Base-by-base conservation (phyloP, 495 filamentous ascomycete genomes). In the Pseudomonodictys pantanalensis region DNA sequence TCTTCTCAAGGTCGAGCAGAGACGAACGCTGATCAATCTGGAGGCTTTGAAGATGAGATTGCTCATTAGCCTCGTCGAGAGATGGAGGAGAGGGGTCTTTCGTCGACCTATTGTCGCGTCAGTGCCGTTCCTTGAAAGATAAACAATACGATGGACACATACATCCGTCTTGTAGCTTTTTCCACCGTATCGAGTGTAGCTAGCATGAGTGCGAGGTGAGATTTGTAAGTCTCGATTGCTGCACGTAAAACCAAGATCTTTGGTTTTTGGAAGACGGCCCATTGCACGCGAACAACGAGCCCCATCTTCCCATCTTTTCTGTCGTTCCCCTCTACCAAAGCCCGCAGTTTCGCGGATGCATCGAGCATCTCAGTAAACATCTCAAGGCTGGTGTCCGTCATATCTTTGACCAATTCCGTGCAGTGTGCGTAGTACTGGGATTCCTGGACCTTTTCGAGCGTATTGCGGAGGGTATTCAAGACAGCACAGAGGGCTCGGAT, bases 301-400 rank as follows among this genome's bases (percentile, higher is more conserved):
- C 45, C 32, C n/a, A 56, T 30, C 33, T 62, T 62, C 10, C 50
- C 50, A 11, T 53, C 50, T 35, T 53, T 53, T 18, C 33, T 25
- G 39, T 52, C 56, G n/a, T 52, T 52, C 24, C 51, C 42, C 33
- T 51, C 56, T 11, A 45, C 18, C 24, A 62, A 42, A 33, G 25
- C 30, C 20, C 23, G 22, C 7, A 62, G 20, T 20, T 25, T 45
- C 5, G 50, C 59, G 10, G 32, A 15, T 9, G 52, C 46, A 26
- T 62, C 33, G 10, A 62, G 26, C 1, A 62, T 56, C 45, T 62
- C 51, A 1, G 51, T 52, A 33, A 62, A 62, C 51, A 62, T 62
- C 38, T 62, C 51, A 51, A 62, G n/a, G 17, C 43, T 43, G 3
- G 59, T 43, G 15, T 42, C 43, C 7, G 59, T 62, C 59, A 62